These are phyloP conservation scores for Diutina rugosa DNA, from an alignment of 1,139 yeast species.

Conservation along the genomic window DNA sequence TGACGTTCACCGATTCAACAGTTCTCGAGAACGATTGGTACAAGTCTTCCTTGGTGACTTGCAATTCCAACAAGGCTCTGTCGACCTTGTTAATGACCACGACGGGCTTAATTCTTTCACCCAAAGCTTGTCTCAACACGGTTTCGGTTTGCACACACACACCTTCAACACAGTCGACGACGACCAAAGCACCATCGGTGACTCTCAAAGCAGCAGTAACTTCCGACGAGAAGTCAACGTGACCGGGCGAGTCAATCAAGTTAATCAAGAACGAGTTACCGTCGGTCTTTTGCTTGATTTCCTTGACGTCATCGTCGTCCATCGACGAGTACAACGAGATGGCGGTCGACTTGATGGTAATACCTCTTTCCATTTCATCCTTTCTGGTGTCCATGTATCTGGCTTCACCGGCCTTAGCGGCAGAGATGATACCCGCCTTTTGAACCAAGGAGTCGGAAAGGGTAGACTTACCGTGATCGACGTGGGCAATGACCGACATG, in stretches of 20 bases:
- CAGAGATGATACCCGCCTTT: conserved; percentile 98
- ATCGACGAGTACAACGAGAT: conserved; percentile 89
- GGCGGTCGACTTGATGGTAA: conserved; percentile 97
- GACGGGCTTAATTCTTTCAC: conserved; percentile 99
- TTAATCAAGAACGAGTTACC: conserved; percentile 94
- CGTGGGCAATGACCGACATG: conserved; percentile 99
- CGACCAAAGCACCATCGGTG: conserved; percentile 99
- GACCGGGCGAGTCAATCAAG: conserved; percentile 99
- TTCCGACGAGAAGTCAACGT: conserved; percentile 99
- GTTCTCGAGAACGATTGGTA: conserved; percentile 98
- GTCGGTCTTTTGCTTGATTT: conserved; percentile 86
- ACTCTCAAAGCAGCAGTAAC: conserved; percentile 99
- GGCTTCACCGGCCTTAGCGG: conserved; percentile 99
- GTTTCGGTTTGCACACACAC: conserved; percentile 99
- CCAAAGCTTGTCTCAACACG: conserved; percentile 97
- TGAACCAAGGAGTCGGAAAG: conserved; percentile 98
- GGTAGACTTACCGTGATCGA: conserved; percentile 99
- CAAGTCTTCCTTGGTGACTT: conserved; percentile 96
- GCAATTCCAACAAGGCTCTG: conserved; percentile 98
- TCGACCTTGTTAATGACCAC: conserved; percentile 98
- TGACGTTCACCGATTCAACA: conserved; percentile 97
- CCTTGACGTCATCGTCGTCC: conserved; percentile 86
- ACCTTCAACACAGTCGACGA: conserved; percentile 99
- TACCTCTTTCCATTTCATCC: conserved; percentile 99
- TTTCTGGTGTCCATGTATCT: conserved; percentile 99